A percentile compares a stretch with the other conserved stretches of the same genome.
Conservation (phyloP, 73 alveolate species). For the Paramecium sexaurelia region DNA sequence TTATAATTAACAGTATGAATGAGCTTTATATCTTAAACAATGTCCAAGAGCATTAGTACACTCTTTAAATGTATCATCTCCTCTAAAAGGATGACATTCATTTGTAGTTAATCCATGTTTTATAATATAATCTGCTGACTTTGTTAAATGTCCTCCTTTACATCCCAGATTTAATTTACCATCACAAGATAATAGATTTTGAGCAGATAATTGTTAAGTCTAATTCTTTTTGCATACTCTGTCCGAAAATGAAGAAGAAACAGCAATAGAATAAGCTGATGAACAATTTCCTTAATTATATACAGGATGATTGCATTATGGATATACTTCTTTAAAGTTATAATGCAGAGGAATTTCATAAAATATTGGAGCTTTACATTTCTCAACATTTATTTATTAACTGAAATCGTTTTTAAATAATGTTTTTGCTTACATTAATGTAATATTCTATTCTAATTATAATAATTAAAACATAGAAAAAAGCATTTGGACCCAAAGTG, state of each 20-base stretch:
- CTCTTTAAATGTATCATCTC: conserved; percentile 23
- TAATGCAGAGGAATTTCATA: not conserved
- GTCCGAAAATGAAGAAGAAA: conserved; percentile 20
- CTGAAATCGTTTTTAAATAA: conserved; percentile 28
- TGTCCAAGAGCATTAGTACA: not conserved
- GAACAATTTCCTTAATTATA: conserved; percentile 52
- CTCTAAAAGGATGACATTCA: conserved; percentile 35
- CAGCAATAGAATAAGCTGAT: conserved; percentile 27
- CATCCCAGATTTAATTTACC: conserved; percentile 71
- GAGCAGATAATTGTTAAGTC: conserved; percentile 68
- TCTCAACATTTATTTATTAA: not conserved
- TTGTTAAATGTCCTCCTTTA: conserved; percentile 80
- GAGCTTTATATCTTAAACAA: conserved; percentile 17
- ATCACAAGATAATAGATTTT: conserved; percentile 75
- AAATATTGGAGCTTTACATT: not conserved
- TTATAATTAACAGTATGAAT: not conserved
- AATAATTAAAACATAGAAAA: not conserved
- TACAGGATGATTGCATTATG: not conserved
- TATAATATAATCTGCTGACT: conserved; percentile 66
- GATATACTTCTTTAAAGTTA: not conserved
- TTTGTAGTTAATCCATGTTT: conserved; percentile 24
- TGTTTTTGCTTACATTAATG: not conserved
- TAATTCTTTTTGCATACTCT: conserved; percentile 51
- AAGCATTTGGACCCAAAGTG: conserved; percentile 29
- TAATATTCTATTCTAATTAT: not conserved